Evolutionary conservation across 176 grass and related monocot genomes (phyloP), one percentile per base, ranked within the genome.

Genomic region (Dactylis glomerata): DNA sequence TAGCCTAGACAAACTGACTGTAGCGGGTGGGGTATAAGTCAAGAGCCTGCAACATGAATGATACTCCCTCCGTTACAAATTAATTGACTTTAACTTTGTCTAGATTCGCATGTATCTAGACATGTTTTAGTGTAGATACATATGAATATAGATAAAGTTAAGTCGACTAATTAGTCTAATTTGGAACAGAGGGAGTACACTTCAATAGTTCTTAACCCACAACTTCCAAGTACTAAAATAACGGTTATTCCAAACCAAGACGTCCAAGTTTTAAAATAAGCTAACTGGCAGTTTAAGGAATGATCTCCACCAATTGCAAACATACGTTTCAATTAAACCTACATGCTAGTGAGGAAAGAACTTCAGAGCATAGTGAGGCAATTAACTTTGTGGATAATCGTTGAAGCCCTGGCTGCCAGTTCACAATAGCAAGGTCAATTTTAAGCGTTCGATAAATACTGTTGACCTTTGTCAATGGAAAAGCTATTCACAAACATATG

Each of bases 391-490:
- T 47, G 70, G 26, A 17, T 19, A 47, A 34, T 47, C 42, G 13
- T 37, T 51, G 55, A 46, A 34, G 0, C 46, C 36, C 1, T 73
- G 6, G 41, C 38, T 59, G 26, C 24, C 37, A 19, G 33, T 66
- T 77, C 31, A 77, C 5, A 34, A 16, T 41, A 85, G 24, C 37
- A 3, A 66, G 57, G 38, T 79, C 38, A 79, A 79, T 76, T 85
- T 75, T 64, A 22, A 47, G 20, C 10, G 41, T 12, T 62, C 19
- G 0, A 85, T 37, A 56, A 55, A 31, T 47, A 10, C 10, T 68
- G 46, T 13, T 85, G 61, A 26, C 28, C 73, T 85, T 69, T 20
- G 19, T 20, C 64, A 47, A 57, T 58, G 16, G 24, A 57, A 42
- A 68, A 57, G 37, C 17, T 4, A 85, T 68, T 68, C 27, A 78